Percentiles rank a stretch among this genome's conserved stretches.
Evolutionary conservation across 2,329 filamentous ascomycete species (phyloP).

Genomic region (Alternaria rosae): DNA sequence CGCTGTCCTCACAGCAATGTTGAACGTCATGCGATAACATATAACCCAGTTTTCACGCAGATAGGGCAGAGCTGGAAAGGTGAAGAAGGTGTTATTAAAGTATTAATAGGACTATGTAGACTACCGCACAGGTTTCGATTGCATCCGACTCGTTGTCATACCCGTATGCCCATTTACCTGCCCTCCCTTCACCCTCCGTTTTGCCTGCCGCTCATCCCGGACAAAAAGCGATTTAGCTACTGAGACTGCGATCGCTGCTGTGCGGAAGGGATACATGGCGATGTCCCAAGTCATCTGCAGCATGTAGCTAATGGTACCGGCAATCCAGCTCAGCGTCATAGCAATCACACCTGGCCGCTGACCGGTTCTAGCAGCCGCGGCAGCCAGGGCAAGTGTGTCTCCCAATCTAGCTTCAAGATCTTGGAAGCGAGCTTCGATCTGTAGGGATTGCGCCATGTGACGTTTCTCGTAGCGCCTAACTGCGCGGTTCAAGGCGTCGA

Average conservation of each 20-base stretch:
- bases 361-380: constrained; percentile 63
- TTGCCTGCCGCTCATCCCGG: constrained; percentile 29
- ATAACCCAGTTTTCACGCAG: neutral
- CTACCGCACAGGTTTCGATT: constrained; percentile 37
- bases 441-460: constrained; percentile 74
- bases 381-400: constrained; percentile 82
- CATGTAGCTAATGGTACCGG: constrained; percentile 24
- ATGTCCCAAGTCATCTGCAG: constrained; percentile 39
- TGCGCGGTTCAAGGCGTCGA: constrained; percentile 87
- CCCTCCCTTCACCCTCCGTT: constrained; percentile 30
- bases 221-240: constrained; percentile 32
- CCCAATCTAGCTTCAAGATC: constrained; percentile 74
- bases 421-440: constrained; percentile 77
- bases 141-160: constrained; percentile 37
- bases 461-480: constrained; percentile 93
- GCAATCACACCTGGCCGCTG: constrained; percentile 44
- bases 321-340: constrained; percentile 38
- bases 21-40: neutral
- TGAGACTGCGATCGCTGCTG: constrained; percentile 17
- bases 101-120: neutral
- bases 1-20: neutral
- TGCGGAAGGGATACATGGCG: constrained; percentile 42
- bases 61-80: neutral
- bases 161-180: constrained; percentile 33
- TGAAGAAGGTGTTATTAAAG: neutral